These are phyloP conservation scores for Haberlea rhodopensis DNA, from an alignment of 257 asterid genomes.

Conservation along the genomic window DNA sequence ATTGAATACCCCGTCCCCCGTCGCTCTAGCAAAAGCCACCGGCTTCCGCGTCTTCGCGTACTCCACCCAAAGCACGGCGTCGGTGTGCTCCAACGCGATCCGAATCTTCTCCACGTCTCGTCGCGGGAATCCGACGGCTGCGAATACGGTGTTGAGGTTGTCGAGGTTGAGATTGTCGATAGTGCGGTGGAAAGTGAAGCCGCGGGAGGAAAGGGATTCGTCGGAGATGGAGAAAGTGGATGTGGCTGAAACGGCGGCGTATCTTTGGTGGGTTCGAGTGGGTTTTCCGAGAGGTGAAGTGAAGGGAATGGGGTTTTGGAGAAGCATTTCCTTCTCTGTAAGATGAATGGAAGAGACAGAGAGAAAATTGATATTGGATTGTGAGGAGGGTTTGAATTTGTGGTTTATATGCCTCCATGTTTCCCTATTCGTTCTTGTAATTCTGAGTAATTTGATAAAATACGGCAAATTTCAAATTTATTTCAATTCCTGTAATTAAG, in stretches of 20 bases:
- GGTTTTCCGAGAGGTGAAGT: slow-evolving; percentile 29
- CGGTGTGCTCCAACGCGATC: slow-evolving; percentile 82
- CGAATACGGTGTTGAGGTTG: slow-evolving; percentile 77
- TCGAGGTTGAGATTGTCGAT: slow-evolving; percentile 60
- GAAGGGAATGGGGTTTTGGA: slow-evolving; percentile 42
- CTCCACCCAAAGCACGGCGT: slow-evolving; percentile 77
- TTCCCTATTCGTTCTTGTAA: not conserved
- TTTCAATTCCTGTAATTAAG: no score
- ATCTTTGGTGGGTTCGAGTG: slow-evolving; percentile 29
- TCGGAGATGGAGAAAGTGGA: slow-evolving; percentile 48
- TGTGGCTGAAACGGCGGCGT: slow-evolving; percentile 28
- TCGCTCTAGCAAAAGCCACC: slow-evolving; percentile 96
- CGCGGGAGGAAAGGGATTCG: slow-evolving; percentile 60
- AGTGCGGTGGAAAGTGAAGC: slow-evolving; percentile 73
- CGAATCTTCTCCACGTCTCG: slow-evolving; percentile 75
- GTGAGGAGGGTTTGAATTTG: slow-evolving; percentile 21
- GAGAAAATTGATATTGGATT: not conserved
- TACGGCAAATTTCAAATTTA: no score
- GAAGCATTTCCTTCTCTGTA: slow-evolving; percentile 44
- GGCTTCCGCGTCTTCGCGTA: slow-evolving; percentile 60
- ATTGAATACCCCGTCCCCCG: slow-evolving; percentile 92
- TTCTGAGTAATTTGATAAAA: no score
- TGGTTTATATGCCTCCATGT: slow-evolving; percentile 30
- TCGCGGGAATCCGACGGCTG: slow-evolving; percentile 83
- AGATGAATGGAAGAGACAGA: no score